phyloP scores from a whole-genome alignment of 805 yeast genomes.

The Kluyveromyces dobzhanskii region DNA sequence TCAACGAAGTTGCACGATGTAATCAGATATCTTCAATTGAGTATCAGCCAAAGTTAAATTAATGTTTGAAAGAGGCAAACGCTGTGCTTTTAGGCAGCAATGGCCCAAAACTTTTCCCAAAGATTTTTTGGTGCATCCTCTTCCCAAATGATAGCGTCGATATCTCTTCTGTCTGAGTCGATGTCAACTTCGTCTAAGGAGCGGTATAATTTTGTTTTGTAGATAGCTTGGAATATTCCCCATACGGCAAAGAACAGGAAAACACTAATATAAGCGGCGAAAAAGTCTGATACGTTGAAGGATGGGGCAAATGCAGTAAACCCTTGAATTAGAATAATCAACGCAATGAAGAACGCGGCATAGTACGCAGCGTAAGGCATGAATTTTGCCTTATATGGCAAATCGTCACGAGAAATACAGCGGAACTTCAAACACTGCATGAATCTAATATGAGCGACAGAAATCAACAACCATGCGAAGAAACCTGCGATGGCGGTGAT shows the following conservation, averaged over 20 bases:
- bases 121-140: slow-evolving; percentile 38
- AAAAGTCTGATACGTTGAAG: slow-evolving; percentile 48
- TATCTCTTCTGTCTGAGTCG: slow-evolving; percentile 56
- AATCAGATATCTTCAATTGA: too few relatives aligned
- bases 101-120: slow-evolving; percentile 50
- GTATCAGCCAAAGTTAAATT: too few relatives aligned
- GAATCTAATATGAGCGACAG: slow-evolving; percentile 58
- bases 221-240: slow-evolving; percentile 45
- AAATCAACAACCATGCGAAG: slow-evolving; percentile 63
- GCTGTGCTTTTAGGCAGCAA: slow-evolving; percentile 29
- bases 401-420: slow-evolving; percentile 55
- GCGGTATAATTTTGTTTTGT: slow-evolving; percentile 38
- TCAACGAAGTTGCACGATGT: too few relatives aligned
- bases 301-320: slow-evolving; percentile 49
- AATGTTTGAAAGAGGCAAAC: too few relatives aligned
- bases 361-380: slow-evolving; percentile 67
- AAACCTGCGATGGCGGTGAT: slow-evolving; percentile 74
- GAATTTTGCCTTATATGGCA: slow-evolving; percentile 67
- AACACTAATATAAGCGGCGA: slow-evolving; percentile 64
- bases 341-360: slow-evolving; percentile 42
- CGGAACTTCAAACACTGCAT: slow-evolving; percentile 55
- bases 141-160: slow-evolving; percentile 53
- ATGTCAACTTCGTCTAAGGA: slow-evolving; percentile 58
- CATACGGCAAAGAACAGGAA: slow-evolving; percentile 50
- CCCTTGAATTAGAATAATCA: slow-evolving; percentile 67